Evolutionary conservation across 1,284 basidiomycete genomes (phyloP), one percentile per base, ranked within the genome.

Genomic region (Ceratobasidium sp.): DNA sequence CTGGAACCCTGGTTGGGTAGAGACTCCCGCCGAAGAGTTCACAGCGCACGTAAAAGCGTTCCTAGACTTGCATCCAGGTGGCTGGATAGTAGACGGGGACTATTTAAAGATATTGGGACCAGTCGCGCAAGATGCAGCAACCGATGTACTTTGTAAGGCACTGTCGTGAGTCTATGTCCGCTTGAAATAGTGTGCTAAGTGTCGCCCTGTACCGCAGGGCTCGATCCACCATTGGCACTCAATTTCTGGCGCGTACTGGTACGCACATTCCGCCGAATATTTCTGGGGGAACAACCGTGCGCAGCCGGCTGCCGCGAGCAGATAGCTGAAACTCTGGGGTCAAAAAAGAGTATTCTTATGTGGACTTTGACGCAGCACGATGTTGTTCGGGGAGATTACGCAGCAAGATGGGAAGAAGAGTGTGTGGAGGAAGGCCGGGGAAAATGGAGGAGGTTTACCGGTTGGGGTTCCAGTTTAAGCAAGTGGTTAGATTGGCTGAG

Each of bases 81-180:
- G 67, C 9, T 71, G 67, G 67, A 60, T 71, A 44, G 45, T 71
- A 15, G 67, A 71, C 22, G 67, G 67, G 6, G 50, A 71, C 45
- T 71, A 71, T 50, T 4, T 24, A 29, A 48, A 19, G 19, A 27
- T 41, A 29, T 33, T 59, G 11, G 54, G 67, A 5, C 41, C 67
- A 9, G 17, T 71, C 9, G 45, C 48, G 14, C 54, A 71, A 33
- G 67, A 60, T 22, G 29, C n/a, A 1, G 67, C 67, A 45, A 71
- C 54, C 29, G 67, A 71, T n/a, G 67, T 71, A 31, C 67, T 71
- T 17, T 71, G 67, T 71, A 59, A 45, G 67, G 24, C 31, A 8
- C 3, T 11, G 8, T 24, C 8, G 7, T 24, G 5, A 2, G 17
- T 9, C 2, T n/a, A 17, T 29, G 22, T 19, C 2, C 3, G 24